Conservation (phyloP, 179 eudicot species). For the Sideroxylon spinosum region DNA sequence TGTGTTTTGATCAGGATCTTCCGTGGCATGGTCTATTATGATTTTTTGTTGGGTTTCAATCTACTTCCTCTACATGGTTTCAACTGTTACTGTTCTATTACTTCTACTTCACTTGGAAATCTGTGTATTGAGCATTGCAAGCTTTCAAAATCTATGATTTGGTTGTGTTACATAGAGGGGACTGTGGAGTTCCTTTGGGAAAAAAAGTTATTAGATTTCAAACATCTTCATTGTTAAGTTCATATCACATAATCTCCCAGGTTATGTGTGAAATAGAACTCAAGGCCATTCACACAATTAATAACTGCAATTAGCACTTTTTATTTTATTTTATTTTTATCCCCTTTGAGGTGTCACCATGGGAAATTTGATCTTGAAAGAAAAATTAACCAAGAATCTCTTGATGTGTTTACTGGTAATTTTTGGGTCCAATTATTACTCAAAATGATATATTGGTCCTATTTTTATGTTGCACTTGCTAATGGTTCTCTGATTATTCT, state of each 20-base stretch:
- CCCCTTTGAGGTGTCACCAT: background rate
- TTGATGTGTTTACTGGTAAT: background rate
- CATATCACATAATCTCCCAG: background rate
- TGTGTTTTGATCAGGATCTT: background rate
- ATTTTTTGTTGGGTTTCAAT: background rate
- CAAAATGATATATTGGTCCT: background rate
- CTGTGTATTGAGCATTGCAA: background rate
- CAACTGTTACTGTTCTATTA: background rate
- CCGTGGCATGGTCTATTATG: background rate
- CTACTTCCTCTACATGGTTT: background rate
- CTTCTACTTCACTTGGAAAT: background rate
- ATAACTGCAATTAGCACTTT: background rate
- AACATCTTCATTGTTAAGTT: background rate
- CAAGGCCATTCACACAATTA: background rate
- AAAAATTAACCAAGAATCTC: background rate
- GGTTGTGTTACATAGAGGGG: background rate
- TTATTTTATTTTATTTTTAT: background rate
- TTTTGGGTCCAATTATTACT: background rate
- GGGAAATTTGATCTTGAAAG: background rate
- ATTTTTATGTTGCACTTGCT: background rate
- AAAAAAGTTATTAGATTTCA: background rate
- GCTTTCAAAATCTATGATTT: background rate
- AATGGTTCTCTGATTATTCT: background rate
- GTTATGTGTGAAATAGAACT: background rate
- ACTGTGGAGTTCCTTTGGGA: background rate